phyloP scores from a whole-genome alignment of 2,329 filamentous ascomycete species.

The Drechslerella dactyloides region DNA sequence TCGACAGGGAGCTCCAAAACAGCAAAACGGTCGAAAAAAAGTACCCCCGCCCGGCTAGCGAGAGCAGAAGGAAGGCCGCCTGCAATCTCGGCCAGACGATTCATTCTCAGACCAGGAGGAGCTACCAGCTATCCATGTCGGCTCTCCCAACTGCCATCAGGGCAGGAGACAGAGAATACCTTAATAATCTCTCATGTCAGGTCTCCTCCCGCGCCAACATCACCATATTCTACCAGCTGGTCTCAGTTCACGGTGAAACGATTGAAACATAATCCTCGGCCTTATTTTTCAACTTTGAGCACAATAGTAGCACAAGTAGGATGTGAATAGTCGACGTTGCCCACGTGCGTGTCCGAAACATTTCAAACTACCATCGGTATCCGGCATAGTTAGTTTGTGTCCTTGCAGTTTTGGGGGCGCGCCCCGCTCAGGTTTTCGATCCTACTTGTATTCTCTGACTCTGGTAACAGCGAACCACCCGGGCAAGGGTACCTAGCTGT shows the following conservation, averaged over 20 bases:
- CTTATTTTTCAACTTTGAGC: too few species aligned
- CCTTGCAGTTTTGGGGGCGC: not conserved
- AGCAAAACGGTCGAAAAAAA: conserved; percentile 9
- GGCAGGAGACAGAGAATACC: too few species aligned
- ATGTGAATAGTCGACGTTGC: too few species aligned
- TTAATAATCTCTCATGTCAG: too few species aligned
- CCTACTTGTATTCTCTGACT: not conserved
- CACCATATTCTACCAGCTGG: not conserved
- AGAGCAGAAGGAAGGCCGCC: too few species aligned
- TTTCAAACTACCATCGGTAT: not conserved
- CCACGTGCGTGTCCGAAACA: not conserved
- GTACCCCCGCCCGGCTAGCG: conserved; percentile 3
- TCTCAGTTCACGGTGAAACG: too few species aligned
- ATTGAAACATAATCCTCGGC: too few species aligned
- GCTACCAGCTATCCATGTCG: not conserved
- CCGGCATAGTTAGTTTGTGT: conserved; percentile 6
- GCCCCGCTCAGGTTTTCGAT: conserved; percentile 1
- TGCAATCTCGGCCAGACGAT: not conserved
- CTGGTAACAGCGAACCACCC: not conserved
- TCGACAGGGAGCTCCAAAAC: conserved; percentile 47
- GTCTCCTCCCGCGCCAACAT: not conserved
- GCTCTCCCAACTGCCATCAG: too few species aligned
- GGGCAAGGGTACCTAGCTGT: not conserved
- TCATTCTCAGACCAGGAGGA: conserved; percentile 5
- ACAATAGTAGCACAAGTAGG: too few species aligned